Conservation (phyloP, 345 rosid species). For the Sonneratia alba region DNA sequence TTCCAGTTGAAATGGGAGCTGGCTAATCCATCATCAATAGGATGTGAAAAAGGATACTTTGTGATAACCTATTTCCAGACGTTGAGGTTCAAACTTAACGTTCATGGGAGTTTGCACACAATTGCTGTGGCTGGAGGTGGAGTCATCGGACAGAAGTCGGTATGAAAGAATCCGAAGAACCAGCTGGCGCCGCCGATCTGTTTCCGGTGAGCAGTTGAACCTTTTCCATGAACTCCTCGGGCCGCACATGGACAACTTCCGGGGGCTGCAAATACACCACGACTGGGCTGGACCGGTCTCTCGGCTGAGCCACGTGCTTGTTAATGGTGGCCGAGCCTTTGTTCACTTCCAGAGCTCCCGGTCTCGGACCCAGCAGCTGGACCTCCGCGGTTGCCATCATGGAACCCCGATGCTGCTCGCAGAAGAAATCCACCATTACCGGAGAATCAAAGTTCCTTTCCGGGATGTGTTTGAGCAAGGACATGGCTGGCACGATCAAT, state of each 20-base stretch:
- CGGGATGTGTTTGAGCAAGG: no score
- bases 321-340: background rate
- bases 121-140: background rate
- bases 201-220: conserved; percentile 12
- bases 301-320: background rate
- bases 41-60: no score
- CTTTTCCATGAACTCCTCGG: conserved; percentile 12
- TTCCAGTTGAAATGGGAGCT: no score
- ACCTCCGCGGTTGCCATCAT: background rate
- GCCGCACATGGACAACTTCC: conserved; percentile 9
- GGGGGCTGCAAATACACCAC: conserved; percentile 10
- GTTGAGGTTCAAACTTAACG: background rate
- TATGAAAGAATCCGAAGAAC: background rate
- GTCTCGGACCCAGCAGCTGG: conserved; percentile 6
- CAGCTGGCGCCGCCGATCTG: background rate
- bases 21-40: no score
- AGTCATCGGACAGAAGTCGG: conserved; percentile 1
- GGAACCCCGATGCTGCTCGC: background rate
- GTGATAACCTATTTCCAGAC: no score
- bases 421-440: background rate
- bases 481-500: no score
- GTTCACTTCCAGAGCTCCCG: background rate
- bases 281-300: conserved; percentile 3
- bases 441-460: background rate
- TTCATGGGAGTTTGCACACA: background rate